Evolutionary conservation across 2,329 filamentous ascomycete genomes (phyloP).

Genomic region (Penicillium psychrosexuale): DNA sequence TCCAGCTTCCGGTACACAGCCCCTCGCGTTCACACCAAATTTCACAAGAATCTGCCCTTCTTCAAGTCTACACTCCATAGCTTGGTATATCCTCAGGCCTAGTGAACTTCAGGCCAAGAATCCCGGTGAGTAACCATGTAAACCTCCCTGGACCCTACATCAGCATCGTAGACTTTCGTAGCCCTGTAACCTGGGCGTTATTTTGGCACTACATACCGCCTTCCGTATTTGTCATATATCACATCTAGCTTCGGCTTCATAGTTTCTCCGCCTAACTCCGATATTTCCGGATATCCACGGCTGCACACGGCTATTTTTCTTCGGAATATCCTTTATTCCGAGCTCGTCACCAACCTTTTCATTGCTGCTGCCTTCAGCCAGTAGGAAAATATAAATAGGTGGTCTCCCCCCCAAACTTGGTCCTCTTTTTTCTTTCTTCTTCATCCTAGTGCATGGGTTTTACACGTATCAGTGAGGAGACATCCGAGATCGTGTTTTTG

Average conservation of each 20-base stretch:
- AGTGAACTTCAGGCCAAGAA: no score
- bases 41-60: neutral
- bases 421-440: constrained; percentile 36
- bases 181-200: no score
- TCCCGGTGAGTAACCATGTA: no score
- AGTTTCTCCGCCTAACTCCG: no score
- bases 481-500: constrained; percentile 84
- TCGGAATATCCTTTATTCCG: neutral
- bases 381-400: constrained; percentile 23
- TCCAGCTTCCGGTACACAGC: neutral
- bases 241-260: no score
- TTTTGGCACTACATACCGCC: neutral
- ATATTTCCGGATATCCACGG: neutral
- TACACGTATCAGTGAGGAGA: constrained; percentile 83
- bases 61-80: neutral
- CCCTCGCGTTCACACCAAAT: neutral
- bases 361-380: neutral
- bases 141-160: no score
- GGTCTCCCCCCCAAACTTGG: constrained; percentile 13
- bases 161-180: no score
- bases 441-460: constrained; percentile 60
- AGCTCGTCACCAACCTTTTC: neutral
- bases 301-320: neutral
- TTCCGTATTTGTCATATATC: neutral
- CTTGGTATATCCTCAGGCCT: no score